Percentiles rank a stretch among this genome's conserved stretches.
Conservation (phyloP, 2,329 filamentous ascomycete species). For the Epichloe sp. region DNA sequence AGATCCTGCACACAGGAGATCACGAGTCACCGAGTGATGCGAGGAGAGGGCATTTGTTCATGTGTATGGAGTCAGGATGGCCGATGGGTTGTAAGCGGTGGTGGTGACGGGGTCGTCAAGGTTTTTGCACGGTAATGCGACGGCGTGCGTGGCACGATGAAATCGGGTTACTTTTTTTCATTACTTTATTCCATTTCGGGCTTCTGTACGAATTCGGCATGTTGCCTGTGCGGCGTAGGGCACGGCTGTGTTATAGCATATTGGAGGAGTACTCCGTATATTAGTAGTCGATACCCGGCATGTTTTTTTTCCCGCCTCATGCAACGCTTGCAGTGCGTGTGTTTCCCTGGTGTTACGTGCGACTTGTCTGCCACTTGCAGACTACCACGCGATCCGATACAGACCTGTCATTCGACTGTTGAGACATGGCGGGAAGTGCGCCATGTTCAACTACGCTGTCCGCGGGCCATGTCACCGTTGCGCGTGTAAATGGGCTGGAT, state of each 20-base stretch:
- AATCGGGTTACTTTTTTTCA: background rate
- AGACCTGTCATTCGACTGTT: too few relatives aligned
- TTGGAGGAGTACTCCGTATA: slow-evolving; percentile 11
- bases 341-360: too few relatives aligned
- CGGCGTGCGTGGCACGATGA: background rate
- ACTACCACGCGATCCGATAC: too few relatives aligned
- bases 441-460: too few relatives aligned
- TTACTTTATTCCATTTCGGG: background rate
- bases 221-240: slow-evolving; percentile 5
- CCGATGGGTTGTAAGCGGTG: slow-evolving; percentile 84
- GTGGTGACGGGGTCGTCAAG: slow-evolving; percentile 92
- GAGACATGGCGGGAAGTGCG: too few relatives aligned
- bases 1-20: slow-evolving; percentile 91
- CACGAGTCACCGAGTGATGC: slow-evolving; percentile 83
- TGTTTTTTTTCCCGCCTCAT: background rate
- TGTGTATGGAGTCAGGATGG: slow-evolving; percentile 96
- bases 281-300: slow-evolving; percentile 23
- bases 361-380: too few relatives aligned
- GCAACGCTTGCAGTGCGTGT: too few relatives aligned
- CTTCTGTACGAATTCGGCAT: slow-evolving; percentile 4
- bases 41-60: slow-evolving; percentile 86
- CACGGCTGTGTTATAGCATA: slow-evolving; percentile 8
- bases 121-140: slow-evolving; percentile 52
- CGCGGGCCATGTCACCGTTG: too few relatives aligned
- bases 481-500: too few relatives aligned